Percentiles rank a stretch among this genome's conserved stretches.
phyloP scores from a whole-genome alignment of 108 stramenopile genomes.

The Fistulifera pelliculosa region DNA sequence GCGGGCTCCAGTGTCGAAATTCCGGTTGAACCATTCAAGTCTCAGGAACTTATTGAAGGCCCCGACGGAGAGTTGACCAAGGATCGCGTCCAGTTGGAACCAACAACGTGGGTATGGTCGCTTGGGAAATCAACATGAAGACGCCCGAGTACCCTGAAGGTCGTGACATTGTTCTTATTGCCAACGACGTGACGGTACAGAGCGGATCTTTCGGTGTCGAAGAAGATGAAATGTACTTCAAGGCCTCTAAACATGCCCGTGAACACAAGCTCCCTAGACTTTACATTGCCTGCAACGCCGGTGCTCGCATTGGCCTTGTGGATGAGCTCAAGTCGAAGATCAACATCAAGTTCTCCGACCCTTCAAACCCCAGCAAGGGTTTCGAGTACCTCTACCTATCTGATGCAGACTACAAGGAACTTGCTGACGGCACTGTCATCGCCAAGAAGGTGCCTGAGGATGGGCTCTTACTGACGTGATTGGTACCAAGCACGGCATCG shows the following conservation, averaged over 20 bases:
- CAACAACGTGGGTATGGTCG: slow-evolving; percentile 97
- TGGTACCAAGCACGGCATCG: slow-evolving; percentile 90
- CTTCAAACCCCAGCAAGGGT: slow-evolving; percentile 81
- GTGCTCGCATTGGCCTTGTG: slow-evolving; percentile 96
- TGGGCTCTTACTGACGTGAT: slow-evolving; percentile 92
- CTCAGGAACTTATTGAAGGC: slow-evolving; percentile 72
- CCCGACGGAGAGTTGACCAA: slow-evolving; percentile 61
- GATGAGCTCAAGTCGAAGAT: slow-evolving; percentile 95
- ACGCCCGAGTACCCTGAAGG: slow-evolving; percentile 98
- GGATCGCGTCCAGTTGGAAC: slow-evolving; percentile 82
- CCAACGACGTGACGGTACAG: slow-evolving; percentile 98
- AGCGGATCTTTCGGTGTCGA: slow-evolving; percentile 95
- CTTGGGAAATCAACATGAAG: slow-evolving; percentile 87
- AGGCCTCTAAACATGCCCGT: slow-evolving; percentile 87
- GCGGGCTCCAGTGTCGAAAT: slow-evolving; percentile 32
- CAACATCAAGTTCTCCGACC: slow-evolving; percentile 89
- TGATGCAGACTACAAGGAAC: slow-evolving; percentile 83
- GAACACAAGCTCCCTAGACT: slow-evolving; percentile 86
- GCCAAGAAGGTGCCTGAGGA: slow-evolving; percentile 80
- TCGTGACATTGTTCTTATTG: slow-evolving; percentile 91
- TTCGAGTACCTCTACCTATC: slow-evolving; percentile 95
- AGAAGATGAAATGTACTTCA: slow-evolving; percentile 92
- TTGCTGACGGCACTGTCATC: slow-evolving; percentile 82
- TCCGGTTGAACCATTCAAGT: slow-evolving; percentile 57
- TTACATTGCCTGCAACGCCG: slow-evolving; percentile 95